Evolutionary conservation across 2,329 filamentous ascomycete species (phyloP), one percentile per base, ranked within the genome.

Genomic region (Scedosporium boydii): DNA sequence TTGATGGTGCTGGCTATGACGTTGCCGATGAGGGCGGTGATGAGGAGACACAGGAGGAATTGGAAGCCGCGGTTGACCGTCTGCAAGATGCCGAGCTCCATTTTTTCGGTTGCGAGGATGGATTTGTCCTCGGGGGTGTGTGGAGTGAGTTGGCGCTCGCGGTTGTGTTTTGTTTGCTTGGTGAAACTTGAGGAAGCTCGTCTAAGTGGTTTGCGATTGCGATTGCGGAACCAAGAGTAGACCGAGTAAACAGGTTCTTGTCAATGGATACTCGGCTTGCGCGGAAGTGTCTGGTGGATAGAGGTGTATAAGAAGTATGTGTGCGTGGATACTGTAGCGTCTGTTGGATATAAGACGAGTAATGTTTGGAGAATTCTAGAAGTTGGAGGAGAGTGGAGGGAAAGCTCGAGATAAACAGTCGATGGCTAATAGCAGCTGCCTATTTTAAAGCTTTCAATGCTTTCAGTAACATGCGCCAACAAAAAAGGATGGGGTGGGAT

Each of bases 11-110:
- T 73, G 59, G 80, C 79, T 64, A 85, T 83, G 68, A 84, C 79
- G 66, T 85, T 85, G 69, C 83, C 83, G 66, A 85, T 77, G 63
- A 86, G 78, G 41, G 78, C 82, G 2, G 82, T 84, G 62, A 80
- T 72, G 66, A 86, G 74, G 51, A 86, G 68, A 34, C 79, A 77
- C 70, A 79, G 79, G 65, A 85, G 70, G 61, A 86, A 71, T 70
- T 84, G 80, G 64, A 77, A 64, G 62, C 70, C 68, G 67, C 83
- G 81, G 67, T 84, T 69, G 67, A 57, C 69, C 63, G 77, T 71
- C 65, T 77, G 77, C 68, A 82, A 69, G 65, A 80, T 68, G 65
- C 71, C 71, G 41, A 70, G 59, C 63, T 72, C 69, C 74, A 76
- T 75, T 65, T 59, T 68, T 66, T 29, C 5, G 51, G 34, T 38